These are phyloP conservation scores for Cymbopogon flexuosus DNA, from an alignment of 202 grass and related monocot species.

Conservation along the genomic window DNA sequence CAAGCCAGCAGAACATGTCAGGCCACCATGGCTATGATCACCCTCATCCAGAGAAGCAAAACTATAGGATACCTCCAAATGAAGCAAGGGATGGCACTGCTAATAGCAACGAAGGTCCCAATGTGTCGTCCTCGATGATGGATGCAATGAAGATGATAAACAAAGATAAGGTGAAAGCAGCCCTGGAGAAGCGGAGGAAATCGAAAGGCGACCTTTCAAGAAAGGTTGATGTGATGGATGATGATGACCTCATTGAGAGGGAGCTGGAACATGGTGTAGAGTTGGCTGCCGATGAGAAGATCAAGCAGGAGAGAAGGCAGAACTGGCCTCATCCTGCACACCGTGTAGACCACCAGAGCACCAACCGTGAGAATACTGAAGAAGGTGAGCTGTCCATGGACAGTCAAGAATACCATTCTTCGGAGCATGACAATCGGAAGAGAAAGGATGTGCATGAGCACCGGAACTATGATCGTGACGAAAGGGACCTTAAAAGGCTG, in stretches of 20 bases:
- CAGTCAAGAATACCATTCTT: conserved; percentile 37
- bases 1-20: conserved; percentile 11
- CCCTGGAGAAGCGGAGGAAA: conserved; percentile 49
- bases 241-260: conserved; percentile 69
- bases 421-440: conserved; percentile 34
- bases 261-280: conserved; percentile 75
- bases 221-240: conserved; percentile 56
- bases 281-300: conserved; percentile 50
- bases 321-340: conserved; percentile 14
- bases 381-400: conserved; percentile 64
- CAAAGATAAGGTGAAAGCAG: conserved; percentile 65
- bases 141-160: conserved; percentile 65
- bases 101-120: conserved; percentile 32
- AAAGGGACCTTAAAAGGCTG: conserved; percentile 57
- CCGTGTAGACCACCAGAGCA: conserved; percentile 4
- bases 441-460: conserved; percentile 42
- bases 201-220: conserved; percentile 39
- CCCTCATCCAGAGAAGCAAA: conserved; percentile 33
- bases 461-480: conserved; percentile 21
- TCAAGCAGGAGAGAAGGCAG: conserved; percentile 37
- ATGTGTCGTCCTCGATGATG: conserved; percentile 32
- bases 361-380: conserved; percentile 30
- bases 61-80: conserved; percentile 2
- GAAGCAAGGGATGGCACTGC: conserved; percentile 28
- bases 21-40: conserved; percentile 29